These are phyloP conservation scores for Liquidambar formosana DNA, from an alignment of 164 flowering plant species.

Conservation along the genomic window DNA sequence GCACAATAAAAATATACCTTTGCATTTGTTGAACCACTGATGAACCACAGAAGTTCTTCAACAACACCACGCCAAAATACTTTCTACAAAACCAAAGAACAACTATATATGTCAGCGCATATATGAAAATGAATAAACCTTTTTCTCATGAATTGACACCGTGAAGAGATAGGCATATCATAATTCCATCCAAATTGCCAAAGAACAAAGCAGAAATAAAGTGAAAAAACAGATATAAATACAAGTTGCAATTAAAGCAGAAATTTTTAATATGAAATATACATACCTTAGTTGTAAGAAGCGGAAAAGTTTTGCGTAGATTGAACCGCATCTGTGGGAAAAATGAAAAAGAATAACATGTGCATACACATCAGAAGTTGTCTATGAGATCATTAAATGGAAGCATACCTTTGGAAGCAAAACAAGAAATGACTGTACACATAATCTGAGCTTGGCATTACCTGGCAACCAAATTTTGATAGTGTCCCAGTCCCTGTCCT, in stretches of 20 bases:
- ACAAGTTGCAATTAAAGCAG: not conserved
- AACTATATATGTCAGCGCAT: conserved; percentile 10
- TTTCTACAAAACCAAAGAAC: conserved; percentile 48
- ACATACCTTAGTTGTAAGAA: conserved; percentile 89
- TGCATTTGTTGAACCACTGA: conserved; percentile 95
- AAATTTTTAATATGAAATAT: not conserved
- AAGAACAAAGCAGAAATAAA: not conserved
- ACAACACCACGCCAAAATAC: conserved; percentile 98
- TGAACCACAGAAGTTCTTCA: conserved; percentile 96
- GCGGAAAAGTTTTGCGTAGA: conserved; percentile 81
- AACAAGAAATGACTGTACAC: not conserved
- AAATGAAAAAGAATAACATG: conserved; percentile 3
- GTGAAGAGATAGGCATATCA: not conserved
- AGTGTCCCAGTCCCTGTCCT: conserved; percentile 93
- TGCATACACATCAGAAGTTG: not conserved
- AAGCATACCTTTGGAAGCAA: not conserved
- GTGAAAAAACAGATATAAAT: not conserved
- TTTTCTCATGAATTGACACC: not conserved
- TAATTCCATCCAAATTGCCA: not conserved
- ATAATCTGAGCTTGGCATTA: conserved; percentile 17
- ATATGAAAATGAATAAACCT: not conserved
- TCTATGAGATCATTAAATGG: not conserved
- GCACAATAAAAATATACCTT: conserved; percentile 45
- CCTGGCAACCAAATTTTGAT: conserved; percentile 99
- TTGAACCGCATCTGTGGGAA: conserved; percentile 79